A percentile compares a stretch with the other conserved stretches of the same genome.
Evolutionary conservation across 306 rosid genomes (phyloP).

Genomic region (Lablab purpureus): DNA sequence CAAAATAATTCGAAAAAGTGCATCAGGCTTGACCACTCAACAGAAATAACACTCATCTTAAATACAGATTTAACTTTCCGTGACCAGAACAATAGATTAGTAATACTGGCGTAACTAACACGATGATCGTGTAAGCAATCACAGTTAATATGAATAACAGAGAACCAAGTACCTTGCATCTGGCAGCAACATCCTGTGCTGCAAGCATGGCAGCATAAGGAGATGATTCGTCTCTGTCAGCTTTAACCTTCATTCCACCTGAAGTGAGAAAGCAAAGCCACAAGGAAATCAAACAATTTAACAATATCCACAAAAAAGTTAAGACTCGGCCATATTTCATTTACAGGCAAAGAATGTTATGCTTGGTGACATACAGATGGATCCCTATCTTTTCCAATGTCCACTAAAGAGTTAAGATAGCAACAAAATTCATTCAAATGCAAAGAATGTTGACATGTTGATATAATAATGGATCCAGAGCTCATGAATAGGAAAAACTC

Average conservation of each 20-base stretch:
- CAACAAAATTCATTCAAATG: not conserved
- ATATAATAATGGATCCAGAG: not conserved
- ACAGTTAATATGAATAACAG: not conserved
- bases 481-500: not conserved
- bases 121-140: not conserved
- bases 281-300: not conserved
- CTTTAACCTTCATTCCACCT: slow-evolving; percentile 99
- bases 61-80: not conserved
- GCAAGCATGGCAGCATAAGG: slow-evolving; percentile 98
- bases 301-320: not conserved
- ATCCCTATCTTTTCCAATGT: no score
- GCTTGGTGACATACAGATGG: not conserved
- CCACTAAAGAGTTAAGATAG: not conserved
- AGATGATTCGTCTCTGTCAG: slow-evolving; percentile 90
- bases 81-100: not conserved
- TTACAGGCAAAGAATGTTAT: not conserved
- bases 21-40: not conserved
- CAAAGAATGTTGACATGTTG: no score
- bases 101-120: not conserved
- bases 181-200: slow-evolving; percentile 83
- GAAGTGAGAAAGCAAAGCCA: not conserved
- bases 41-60: not conserved
- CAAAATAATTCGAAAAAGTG: slow-evolving; percentile 1
- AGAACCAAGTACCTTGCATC: slow-evolving; percentile 68
- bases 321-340: not conserved